phyloP scores from a whole-genome alignment of 1,139 yeast species.

The Lodderomyces orthopsilosis region DNA sequence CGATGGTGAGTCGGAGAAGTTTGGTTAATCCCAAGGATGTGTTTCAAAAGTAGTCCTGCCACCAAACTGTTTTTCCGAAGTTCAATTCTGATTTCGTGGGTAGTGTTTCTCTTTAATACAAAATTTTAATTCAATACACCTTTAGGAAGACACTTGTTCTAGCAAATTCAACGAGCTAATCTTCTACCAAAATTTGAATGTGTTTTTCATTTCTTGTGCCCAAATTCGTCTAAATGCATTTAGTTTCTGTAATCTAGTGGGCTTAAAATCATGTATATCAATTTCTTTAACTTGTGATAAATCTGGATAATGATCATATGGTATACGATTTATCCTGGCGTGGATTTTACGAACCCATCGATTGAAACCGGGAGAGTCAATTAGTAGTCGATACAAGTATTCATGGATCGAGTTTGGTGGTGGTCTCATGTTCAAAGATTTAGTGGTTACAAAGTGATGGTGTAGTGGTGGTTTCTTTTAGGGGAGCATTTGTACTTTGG shows the following conservation, averaged over 20 bases:
- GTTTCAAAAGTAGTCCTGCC: conserved; percentile 8
- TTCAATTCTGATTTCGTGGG: conserved; percentile 2
- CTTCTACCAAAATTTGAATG: conserved; percentile 41
- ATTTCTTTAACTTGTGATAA: conserved; percentile 14
- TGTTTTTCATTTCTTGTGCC: conserved; percentile 57
- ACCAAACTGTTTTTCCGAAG: no score
- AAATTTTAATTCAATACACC: not conserved
- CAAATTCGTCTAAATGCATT: conserved; percentile 66
- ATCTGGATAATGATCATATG: conserved; percentile 20
- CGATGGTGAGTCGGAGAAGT: conserved; percentile 56
- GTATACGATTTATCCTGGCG: conserved; percentile 63
- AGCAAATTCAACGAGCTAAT: no score
- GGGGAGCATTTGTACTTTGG: no score
- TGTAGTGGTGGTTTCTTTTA: no score
- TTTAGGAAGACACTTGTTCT: no score
- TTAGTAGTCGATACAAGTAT: conserved; percentile 43
- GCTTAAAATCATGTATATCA: conserved; percentile 34
- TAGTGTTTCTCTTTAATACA: not conserved
- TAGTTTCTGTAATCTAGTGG: conserved; percentile 52
- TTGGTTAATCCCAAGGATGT: conserved; percentile 51
- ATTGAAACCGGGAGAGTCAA: conserved; percentile 65
- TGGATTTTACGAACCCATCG: conserved; percentile 65
- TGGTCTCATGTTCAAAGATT: conserved; percentile 14
- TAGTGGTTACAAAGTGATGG: not conserved
- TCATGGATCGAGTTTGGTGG: conserved; percentile 48